phyloP scores from a whole-genome alignment of 2,329 filamentous ascomycete species.

The Calonectria pseudoturangicola region DNA sequence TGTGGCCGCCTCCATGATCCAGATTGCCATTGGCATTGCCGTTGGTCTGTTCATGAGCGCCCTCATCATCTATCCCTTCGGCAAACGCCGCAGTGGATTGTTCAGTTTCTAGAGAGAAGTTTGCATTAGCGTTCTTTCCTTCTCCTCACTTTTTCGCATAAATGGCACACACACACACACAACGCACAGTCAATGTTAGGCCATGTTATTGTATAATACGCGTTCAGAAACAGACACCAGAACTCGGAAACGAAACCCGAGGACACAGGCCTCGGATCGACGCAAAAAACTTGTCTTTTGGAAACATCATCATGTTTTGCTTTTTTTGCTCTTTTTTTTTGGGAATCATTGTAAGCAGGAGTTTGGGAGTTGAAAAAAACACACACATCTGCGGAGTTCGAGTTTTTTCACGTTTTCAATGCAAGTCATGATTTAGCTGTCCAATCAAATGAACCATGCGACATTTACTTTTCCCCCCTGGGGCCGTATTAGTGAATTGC shows the following conservation, averaged over 20 bases:
- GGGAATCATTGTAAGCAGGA: background rate
- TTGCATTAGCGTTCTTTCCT: background rate
- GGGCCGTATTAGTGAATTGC: slow-evolving; percentile 11
- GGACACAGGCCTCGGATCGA: background rate
- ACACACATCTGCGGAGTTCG: no score
- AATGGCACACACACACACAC: background rate
- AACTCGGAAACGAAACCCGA: background rate
- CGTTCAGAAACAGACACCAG: slow-evolving; percentile 1
- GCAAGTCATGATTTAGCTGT: background rate
- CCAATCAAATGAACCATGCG: slow-evolving; percentile 10
- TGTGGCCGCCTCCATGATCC: slow-evolving; percentile 70
- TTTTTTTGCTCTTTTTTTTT: background rate
- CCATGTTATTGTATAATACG: slow-evolving; percentile 11
- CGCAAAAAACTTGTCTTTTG: slow-evolving; percentile 8
- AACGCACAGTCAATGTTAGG: background rate
- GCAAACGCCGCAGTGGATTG: slow-evolving; percentile 69
- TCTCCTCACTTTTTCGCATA: background rate
- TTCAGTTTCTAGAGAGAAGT: slow-evolving; percentile 64
- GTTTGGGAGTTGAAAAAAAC: background rate
- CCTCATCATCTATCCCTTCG: slow-evolving; percentile 68
- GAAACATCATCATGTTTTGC: background rate
- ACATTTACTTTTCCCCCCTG: background rate
- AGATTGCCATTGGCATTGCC: slow-evolving; percentile 72
- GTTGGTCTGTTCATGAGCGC: slow-evolving; percentile 70
- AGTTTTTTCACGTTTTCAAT: background rate